Evolutionary conservation across 768 basidiomycete species (phyloP).

Genomic region (Calocera cornea): DNA sequence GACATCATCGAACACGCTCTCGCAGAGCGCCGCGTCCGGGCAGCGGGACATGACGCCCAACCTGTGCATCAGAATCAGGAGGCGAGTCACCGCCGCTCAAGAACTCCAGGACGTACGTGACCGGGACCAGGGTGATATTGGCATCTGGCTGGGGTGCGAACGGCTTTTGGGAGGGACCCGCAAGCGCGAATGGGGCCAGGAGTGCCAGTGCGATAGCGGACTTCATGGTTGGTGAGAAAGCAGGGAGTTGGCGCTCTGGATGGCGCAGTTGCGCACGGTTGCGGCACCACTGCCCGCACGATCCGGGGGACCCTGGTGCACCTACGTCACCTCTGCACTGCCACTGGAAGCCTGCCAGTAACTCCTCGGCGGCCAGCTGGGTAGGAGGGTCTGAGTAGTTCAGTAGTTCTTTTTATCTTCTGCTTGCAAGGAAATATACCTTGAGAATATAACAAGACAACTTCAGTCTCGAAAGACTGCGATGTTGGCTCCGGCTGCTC

Average conservation of each 20-base stretch:
- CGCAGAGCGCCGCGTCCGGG: conserved; percentile 74
- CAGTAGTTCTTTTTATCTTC: too few species aligned
- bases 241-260: neutral
- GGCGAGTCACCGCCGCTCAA: neutral
- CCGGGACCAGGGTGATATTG: neutral
- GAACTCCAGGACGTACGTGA: neutral
- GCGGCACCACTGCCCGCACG: neutral
- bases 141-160: neutral
- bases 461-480: too few species aligned
- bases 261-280: neutral
- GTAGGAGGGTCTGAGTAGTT: too few species aligned
- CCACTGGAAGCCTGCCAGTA: neutral
- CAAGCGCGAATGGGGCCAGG: neutral
- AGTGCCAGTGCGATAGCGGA: neutral
- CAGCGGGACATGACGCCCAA: conserved; percentile 58
- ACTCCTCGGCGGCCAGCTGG: neutral
- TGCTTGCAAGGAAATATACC: too few species aligned
- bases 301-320: neutral
- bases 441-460: too few species aligned
- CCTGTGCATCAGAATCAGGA: conserved; percentile 9
- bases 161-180: neutral
- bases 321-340: neutral
- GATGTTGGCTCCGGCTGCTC: too few species aligned
- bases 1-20: conserved; percentile 61
- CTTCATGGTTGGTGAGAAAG: neutral